Conservation (phyloP, 192 early-diverging fungal species). For the Coemansia sp. region DNA sequence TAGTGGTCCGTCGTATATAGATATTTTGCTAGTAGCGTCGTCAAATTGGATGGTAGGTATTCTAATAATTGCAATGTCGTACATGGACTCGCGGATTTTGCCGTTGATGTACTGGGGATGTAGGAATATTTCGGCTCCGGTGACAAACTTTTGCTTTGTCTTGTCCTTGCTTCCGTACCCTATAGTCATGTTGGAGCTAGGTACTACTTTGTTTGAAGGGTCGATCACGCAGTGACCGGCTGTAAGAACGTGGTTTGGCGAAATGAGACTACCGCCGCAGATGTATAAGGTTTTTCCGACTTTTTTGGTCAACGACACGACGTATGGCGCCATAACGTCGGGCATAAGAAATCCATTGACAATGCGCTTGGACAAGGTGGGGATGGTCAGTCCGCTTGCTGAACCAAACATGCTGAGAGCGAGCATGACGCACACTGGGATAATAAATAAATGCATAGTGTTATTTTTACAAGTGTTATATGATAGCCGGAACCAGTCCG, state of each 20-base stretch:
- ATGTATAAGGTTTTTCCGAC: neutral
- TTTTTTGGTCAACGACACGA: constrained; percentile 12
- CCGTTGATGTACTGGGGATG: constrained; percentile 24
- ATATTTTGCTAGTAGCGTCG: constrained; percentile 6
- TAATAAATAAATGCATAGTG: neutral
- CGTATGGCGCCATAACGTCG: constrained; percentile 15
- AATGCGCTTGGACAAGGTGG: constrained; percentile 22
- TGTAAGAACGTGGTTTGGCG: constrained; percentile 29
- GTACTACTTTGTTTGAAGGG: neutral
- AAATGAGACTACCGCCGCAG: constrained; percentile 47
- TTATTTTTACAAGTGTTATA: neutral
- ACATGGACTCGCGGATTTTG: neutral
- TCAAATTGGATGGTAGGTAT: constrained; percentile 17
- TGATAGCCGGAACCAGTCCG: neutral
- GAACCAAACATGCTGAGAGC: neutral
- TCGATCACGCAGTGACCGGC: constrained; percentile 42
- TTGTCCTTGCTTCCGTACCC: constrained; percentile 29
- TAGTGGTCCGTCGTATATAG: constrained; percentile 24
- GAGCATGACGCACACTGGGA: neutral
- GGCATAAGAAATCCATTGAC: constrained; percentile 35
- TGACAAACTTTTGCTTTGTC: constrained; percentile 13
- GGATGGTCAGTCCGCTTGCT: neutral
- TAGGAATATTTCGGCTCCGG: constrained; percentile 8
- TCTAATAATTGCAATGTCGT: constrained; percentile 40
- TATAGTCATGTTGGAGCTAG: constrained; percentile 17